Evolutionary conservation across 805 yeast species (phyloP), one percentile per base, ranked within the genome.

Genomic region (Wickerhamomyces silvicola): DNA sequence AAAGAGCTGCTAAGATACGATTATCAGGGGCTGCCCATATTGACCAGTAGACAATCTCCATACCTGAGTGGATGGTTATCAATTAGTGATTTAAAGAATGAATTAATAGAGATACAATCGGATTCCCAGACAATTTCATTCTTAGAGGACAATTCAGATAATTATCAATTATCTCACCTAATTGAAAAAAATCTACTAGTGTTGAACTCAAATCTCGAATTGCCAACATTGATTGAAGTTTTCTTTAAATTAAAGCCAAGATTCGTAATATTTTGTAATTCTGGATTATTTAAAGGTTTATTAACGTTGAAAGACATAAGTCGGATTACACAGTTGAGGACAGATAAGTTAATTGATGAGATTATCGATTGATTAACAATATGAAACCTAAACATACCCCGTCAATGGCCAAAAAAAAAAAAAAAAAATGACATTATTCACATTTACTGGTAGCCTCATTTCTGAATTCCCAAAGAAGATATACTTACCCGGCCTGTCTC

Each of bases 21-120:
- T 2, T 51, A 30, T 32, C 53, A 56, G 30, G 78, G 70, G 9
- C 62, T 62, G 41, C 81, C 75, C 7, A 62, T 65, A 8, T 56
- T 72, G 44, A 54, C 51, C 32, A 59, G 56, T 31, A 48, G 43
- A 28, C 42, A 42, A 10, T 59, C 50, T 29, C 62, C 49, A 18
- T 51, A 43, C 4, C 39, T 73, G 4, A 25, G 61, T 3, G 79
- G 79, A 1, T 67, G 62, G 54, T 43, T 72, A 5, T 48, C 68
- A 1, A 37, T 62, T 5, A 50, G 46, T 22, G 71, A 66, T 19
- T 39, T 72, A 15, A 35, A 38, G 10, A 33, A 42, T 6, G 65
- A 66, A 13, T 30, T 62, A 14, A 35, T 33, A 4, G 41, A 41
- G 14, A 16, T 29, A n/a, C n/a, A n/a, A n/a, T n/a, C n/a, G n/a